A percentile compares a stretch with the other conserved stretches of the same genome.
These are phyloP conservation scores for Boletus sensibilis DNA, from an alignment of 768 basidiomycete genomes.

Conservation along the genomic window DNA sequence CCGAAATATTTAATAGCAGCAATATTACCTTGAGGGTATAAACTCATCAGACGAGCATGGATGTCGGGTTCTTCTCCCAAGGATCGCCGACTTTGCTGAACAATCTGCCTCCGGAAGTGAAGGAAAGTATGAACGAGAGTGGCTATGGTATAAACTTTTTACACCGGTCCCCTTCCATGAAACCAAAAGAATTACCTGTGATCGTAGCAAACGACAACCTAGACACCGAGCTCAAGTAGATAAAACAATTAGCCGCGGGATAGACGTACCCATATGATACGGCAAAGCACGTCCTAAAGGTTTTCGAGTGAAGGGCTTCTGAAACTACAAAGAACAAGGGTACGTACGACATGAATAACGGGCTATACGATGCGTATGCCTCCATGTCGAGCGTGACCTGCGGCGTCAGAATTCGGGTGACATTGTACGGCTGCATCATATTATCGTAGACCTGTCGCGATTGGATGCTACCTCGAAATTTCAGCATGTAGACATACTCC, in stretches of 20 bases:
- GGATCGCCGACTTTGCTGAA: conserved; percentile 64
- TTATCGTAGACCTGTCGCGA: conserved; percentile 65
- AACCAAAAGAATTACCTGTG: conserved; percentile 45
- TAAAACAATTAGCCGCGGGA: not conserved
- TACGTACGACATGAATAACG: conserved; percentile 53
- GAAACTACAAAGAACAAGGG: not conserved
- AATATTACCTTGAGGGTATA: conserved; percentile 49
- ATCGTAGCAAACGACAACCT: conserved; percentile 82
- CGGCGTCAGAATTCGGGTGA: conserved; percentile 52
- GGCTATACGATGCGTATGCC: conserved; percentile 55
- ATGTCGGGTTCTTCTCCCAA: conserved; percentile 80
- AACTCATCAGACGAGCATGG: conserved; percentile 78
- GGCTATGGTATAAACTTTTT: conserved; percentile 12
- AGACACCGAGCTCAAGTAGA: conserved; percentile 43
- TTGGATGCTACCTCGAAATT: conserved; percentile 44
- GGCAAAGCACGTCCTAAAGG: conserved; percentile 24
- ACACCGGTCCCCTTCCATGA: not conserved
- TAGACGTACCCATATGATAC: conserved; percentile 31
- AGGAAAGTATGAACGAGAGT: conserved; percentile 41
- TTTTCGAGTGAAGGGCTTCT: conserved; percentile 3
- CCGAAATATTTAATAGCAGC: not conserved
- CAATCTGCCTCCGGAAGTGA: conserved; percentile 78
- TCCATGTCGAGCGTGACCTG: conserved; percentile 53
- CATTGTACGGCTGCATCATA: conserved; percentile 53
- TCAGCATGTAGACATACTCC: not conserved